Evolutionary conservation across 331 rosid species (phyloP).

Genomic region (Malus hybrid): DNA sequence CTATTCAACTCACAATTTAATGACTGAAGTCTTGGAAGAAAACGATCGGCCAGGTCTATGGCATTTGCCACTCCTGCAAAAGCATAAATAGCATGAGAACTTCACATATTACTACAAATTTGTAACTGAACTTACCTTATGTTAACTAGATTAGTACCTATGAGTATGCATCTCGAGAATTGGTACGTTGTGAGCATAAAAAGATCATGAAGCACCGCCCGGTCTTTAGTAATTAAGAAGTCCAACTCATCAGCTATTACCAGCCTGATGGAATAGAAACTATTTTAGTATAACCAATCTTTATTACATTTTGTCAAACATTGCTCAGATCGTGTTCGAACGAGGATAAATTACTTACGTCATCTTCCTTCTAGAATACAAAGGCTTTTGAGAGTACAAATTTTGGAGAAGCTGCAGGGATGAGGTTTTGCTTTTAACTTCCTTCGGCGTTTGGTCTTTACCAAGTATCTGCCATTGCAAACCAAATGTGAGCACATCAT

Average conservation of each 20-base stretch:
- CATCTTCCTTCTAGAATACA: conserved; percentile 42
- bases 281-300: not conserved
- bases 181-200: conserved; percentile 90
- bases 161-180: conserved; percentile 71
- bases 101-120: not conserved
- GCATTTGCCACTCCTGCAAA: conserved; percentile 88
- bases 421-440: conserved; percentile 29
- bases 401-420: conserved; percentile 71
- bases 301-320: not conserved
- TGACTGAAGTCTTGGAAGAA: conserved; percentile 82
- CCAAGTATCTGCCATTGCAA: conserved; percentile 52
- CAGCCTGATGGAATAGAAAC: conserved; percentile 39
- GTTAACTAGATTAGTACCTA: conserved; percentile 43
- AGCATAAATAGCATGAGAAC: not conserved
- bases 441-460: conserved; percentile 29
- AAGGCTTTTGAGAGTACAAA: conserved; percentile 52
- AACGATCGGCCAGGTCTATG: conserved; percentile 89
- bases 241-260: conserved; percentile 88
- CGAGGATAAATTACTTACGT: conserved; percentile 40
- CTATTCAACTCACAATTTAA: conserved; percentile 66
- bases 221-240: conserved; percentile 78
- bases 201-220: conserved; percentile 83
- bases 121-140: not conserved
- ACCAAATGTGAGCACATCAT: conserved; percentile 13
- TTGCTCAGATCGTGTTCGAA: not conserved